Percentiles rank a stretch among this genome's conserved stretches.
phyloP scores from a whole-genome alignment of 2,329 filamentous ascomycete species.

The Lachnellula hyalina region DNA sequence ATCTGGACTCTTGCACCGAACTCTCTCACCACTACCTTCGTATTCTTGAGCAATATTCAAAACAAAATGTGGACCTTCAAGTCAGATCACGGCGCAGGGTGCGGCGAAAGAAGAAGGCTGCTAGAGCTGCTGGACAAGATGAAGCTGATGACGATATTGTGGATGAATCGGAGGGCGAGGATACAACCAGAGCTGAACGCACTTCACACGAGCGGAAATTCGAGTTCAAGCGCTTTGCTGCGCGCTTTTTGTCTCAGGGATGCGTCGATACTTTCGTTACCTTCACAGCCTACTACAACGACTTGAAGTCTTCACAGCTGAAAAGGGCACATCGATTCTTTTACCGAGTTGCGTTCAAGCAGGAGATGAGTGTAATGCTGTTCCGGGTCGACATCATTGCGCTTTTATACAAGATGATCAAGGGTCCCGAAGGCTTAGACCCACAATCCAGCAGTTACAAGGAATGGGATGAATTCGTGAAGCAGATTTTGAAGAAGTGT shows the following conservation, averaged over 20 bases:
- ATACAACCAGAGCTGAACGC: slow-evolving; percentile 64
- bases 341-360: slow-evolving; percentile 90
- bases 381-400: slow-evolving; percentile 89
- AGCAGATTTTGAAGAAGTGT: slow-evolving; percentile 76
- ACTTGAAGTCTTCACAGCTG: slow-evolving; percentile 72
- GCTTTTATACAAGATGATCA: slow-evolving; percentile 85
- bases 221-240: slow-evolving; percentile 79
- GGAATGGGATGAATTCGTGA: slow-evolving; percentile 87
- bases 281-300: slow-evolving; percentile 74
- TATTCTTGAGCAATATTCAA: slow-evolving; percentile 88
- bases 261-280: slow-evolving; percentile 85
- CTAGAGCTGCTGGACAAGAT: slow-evolving; percentile 38
- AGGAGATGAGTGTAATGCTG: slow-evolving; percentile 81
- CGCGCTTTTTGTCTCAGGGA: slow-evolving; percentile 75
- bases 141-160: slow-evolving; percentile 47
- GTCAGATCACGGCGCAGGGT: slow-evolving; percentile 75
- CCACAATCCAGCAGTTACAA: slow-evolving; percentile 61
- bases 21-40: slow-evolving; percentile 86
- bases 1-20: slow-evolving; percentile 87
- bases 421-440: slow-evolving; percentile 74
- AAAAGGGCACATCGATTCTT: slow-evolving; percentile 93
- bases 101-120: slow-evolving; percentile 66
- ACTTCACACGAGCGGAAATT: slow-evolving; percentile 83
- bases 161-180: slow-evolving; percentile 68
- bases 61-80: slow-evolving; percentile 91